phyloP scores from a whole-genome alignment of 2,329 filamentous ascomycete genomes.

The Colletotrichum sp. region DNA sequence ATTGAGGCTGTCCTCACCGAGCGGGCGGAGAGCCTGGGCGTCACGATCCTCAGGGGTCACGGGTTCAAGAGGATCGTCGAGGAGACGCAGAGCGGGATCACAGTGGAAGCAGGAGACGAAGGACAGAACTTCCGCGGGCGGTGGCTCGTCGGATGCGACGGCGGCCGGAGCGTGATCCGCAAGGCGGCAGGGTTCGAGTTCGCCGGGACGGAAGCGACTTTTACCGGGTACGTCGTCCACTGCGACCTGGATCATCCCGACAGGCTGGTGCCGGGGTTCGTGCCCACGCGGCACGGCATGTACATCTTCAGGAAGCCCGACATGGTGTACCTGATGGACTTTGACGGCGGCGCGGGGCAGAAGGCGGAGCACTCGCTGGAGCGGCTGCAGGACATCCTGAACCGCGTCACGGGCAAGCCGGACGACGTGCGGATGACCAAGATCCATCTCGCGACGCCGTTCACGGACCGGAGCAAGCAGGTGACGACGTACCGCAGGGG shows the following conservation, averaged over 20 bases:
- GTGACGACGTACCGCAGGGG: constrained; percentile 60
- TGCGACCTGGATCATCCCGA: constrained; percentile 36
- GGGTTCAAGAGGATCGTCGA: constrained; percentile 25
- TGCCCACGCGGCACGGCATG: constrained; percentile 29
- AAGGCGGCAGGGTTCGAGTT: constrained; percentile 40
- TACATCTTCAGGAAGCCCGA: constrained; percentile 24
- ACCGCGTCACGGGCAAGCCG: constrained; percentile 23
- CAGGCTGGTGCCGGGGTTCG: constrained; percentile 29
- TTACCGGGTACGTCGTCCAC: constrained; percentile 37
- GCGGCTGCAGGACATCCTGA: constrained; percentile 26
- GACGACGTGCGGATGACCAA: constrained; percentile 28
- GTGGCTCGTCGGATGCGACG: constrained; percentile 49
- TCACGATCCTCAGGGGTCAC: constrained; percentile 29
- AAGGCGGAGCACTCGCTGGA: constrained; percentile 15
- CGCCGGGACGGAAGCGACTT: constrained; percentile 37
- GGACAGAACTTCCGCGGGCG: constrained; percentile 26
- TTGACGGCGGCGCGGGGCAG: constrained; percentile 25
- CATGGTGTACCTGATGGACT: constrained; percentile 25
- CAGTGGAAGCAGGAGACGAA: constrained; percentile 19
- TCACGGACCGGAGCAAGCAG: constrained; percentile 10
- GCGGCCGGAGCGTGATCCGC: constrained; percentile 43
- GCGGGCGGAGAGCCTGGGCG: constrained; percentile 31
- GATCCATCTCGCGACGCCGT: constrained; percentile 27
- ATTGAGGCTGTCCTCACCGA: constrained; percentile 23
- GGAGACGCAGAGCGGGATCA: constrained; percentile 26